Conservation (phyloP, 2,329 filamentous ascomycete genomes). For the Paecilomyces sp. region DNA sequence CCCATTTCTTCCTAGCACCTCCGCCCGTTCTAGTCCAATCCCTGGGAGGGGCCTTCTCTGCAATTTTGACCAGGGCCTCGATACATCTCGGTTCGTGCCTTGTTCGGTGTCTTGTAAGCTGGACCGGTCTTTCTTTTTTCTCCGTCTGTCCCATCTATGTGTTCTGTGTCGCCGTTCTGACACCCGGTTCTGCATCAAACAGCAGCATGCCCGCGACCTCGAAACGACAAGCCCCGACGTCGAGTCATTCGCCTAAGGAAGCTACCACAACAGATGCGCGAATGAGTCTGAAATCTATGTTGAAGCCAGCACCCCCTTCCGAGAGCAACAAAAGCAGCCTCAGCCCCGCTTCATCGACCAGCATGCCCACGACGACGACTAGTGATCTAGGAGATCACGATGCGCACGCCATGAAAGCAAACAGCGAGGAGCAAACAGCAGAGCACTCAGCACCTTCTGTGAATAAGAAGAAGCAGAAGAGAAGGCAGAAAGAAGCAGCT, state of each 20-base stretch:
- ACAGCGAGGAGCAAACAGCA: conserved; percentile 4
- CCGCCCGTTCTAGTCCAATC: background rate
- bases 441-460: conserved; percentile 44
- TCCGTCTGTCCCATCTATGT: conserved; percentile 4
- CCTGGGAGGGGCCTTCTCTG: background rate
- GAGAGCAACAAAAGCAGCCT: conserved; percentile 1
- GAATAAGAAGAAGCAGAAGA: conserved; percentile 94
- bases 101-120: conserved; percentile 8
- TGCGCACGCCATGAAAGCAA: conserved; percentile 12
- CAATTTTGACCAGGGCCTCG: background rate
- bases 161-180: conserved; percentile 2
- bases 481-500: conserved; percentile 74
- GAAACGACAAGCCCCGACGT: background rate
- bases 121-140: conserved; percentile 6
- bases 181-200: conserved; percentile 2
- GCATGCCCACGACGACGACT: conserved; percentile 6
- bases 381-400: conserved; percentile 1
- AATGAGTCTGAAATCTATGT: background rate
- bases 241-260: background rate
- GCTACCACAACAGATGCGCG: conserved; percentile 8
- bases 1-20: background rate
- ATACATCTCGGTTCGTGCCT: conserved; percentile 7
- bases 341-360: conserved; percentile 9
- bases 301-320: conserved; percentile 1
- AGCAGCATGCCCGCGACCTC: conserved; percentile 8